Evolutionary conservation across 768 basidiomycete genomes (phyloP).

Genomic region (Cyathus striatus): DNA sequence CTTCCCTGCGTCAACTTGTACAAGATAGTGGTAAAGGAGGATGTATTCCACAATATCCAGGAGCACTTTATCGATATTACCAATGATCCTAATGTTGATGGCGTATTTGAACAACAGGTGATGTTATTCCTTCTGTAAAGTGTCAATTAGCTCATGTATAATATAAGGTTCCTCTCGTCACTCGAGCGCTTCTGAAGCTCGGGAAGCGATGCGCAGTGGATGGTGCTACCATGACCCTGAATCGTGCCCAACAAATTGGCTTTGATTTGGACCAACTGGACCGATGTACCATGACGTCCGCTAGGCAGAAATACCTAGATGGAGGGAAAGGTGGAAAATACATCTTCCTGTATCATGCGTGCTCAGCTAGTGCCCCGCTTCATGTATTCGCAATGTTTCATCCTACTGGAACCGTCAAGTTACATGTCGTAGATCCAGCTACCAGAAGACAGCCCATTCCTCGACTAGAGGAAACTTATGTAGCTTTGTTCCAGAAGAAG

Average conservation of each 20-base stretch:
- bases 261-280: constrained; percentile 83
- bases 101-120: constrained; percentile 94
- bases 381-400: constrained; percentile 89
- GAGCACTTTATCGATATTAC: constrained; percentile 90
- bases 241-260: constrained; percentile 74
- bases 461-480: constrained; percentile 72
- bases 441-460: constrained; percentile 79
- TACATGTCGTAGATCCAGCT: constrained; percentile 90
- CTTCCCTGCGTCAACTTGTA: constrained; percentile 76
- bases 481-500: constrained; percentile 52
- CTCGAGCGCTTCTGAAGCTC: constrained; percentile 76
- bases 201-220: constrained; percentile 78
- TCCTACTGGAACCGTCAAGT: constrained; percentile 60
- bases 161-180: constrained; percentile 70
- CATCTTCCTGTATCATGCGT: constrained; percentile 86
- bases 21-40: constrained; percentile 78
- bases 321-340: constrained; percentile 68
- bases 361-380: constrained; percentile 63
- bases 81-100: constrained; percentile 93
- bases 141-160: constrained; percentile 3
- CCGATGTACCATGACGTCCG: constrained; percentile 48
- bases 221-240: constrained; percentile 67
- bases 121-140: constrained; percentile 7
- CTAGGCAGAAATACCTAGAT: constrained; percentile 68
- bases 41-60: constrained; percentile 76